These are phyloP conservation scores for Echeveria elegans DNA, from an alignment of 164 flowering plant genomes.

Conservation along the genomic window DNA sequence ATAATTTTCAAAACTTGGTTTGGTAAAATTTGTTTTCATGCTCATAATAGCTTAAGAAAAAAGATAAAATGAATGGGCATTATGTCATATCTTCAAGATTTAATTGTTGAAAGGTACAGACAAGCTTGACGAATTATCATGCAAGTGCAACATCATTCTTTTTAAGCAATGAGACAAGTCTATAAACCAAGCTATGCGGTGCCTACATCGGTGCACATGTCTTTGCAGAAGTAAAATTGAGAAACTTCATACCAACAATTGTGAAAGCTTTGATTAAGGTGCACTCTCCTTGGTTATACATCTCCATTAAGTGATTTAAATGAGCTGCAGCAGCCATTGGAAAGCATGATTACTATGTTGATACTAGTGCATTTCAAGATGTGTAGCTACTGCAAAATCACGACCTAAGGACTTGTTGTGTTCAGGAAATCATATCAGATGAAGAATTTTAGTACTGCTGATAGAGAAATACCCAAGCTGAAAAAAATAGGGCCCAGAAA, in stretches of 20 bases:
- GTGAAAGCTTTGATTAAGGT: slow-evolving; percentile 43
- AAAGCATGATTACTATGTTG: neutral
- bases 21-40: neutral
- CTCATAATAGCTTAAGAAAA: neutral
- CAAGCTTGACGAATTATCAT: neutral
- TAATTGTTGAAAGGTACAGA: neutral
- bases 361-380: neutral
- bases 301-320: slow-evolving; percentile 70
- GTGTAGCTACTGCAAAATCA: neutral
- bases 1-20: neutral
- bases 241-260: slow-evolving; percentile 45
- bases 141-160: neutral
- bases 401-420: neutral
- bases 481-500: slow-evolving; percentile 81
- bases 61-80: neutral
- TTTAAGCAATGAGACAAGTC: neutral
- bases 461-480: slow-evolving; percentile 62
- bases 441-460: neutral
- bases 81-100: neutral
- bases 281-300: slow-evolving; percentile 37
- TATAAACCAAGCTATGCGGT: neutral
- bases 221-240: neutral
- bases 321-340: slow-evolving; percentile 55
- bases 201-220: neutral
- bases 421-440: neutral